A percentile compares a stretch with the other conserved stretches of the same genome.
Conservation (phyloP, 1,284 basidiomycete genomes). For the Pterulicium gracile region DNA sequence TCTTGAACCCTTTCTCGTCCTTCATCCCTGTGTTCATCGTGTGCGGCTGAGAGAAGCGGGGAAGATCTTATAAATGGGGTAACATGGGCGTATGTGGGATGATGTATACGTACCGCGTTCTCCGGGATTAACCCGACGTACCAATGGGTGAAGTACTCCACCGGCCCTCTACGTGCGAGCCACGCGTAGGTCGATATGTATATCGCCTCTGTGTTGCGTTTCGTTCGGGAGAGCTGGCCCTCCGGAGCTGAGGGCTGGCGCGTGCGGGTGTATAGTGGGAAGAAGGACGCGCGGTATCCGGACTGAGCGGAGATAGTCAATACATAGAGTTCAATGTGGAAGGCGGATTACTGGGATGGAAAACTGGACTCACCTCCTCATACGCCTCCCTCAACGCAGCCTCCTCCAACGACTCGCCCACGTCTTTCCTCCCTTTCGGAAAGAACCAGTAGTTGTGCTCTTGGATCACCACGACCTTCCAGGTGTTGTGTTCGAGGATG, state of each 20-base stretch:
- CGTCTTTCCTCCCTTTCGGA: conserved; percentile 52
- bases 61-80: background rate
- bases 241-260: conserved; percentile 28
- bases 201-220: conserved; percentile 34
- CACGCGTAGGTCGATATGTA: conserved; percentile 27
- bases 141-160: conserved; percentile 27
- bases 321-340: background rate
- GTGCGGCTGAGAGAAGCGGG: background rate
- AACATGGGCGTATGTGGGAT: background rate
- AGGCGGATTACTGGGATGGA: conserved; percentile 2
- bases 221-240: conserved; percentile 6
- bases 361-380: conserved; percentile 40
- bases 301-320: conserved; percentile 23
- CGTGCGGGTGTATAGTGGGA: conserved; percentile 30
- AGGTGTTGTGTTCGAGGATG: conserved; percentile 37
- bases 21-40: conserved; percentile 35
- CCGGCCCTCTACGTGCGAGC: conserved; percentile 13
- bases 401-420: conserved; percentile 46
- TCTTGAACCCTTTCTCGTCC: conserved; percentile 37
- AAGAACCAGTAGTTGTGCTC: conserved; percentile 41
- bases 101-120: conserved; percentile 33
- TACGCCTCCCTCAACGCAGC: conserved; percentile 51
- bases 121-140: conserved; percentile 35
- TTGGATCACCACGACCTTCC: conserved; percentile 30
- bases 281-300: conserved; percentile 38